Evolutionary conservation across 2,329 filamentous ascomycete species (phyloP).

Genomic region (Fusarium sarcochroum): DNA sequence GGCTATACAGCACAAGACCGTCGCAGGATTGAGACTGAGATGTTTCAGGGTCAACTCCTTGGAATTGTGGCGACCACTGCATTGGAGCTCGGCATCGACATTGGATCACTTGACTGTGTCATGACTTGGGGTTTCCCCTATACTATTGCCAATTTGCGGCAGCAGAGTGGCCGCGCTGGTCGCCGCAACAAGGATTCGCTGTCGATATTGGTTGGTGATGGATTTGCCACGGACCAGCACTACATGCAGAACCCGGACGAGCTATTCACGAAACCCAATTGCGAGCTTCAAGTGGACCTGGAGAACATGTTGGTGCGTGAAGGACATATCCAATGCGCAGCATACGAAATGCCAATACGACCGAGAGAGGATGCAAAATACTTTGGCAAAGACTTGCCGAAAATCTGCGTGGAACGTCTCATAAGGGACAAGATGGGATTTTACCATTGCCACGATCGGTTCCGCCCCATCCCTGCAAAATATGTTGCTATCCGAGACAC

Average conservation of each 20-base stretch:
- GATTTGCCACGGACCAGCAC: constrained; percentile 91
- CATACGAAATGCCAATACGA: constrained; percentile 93
- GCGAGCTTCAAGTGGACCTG: constrained; percentile 91
- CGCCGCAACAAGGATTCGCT: constrained; percentile 93
- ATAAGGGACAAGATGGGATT: constrained; percentile 82
- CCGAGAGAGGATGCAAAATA: constrained; percentile 81
- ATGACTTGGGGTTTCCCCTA: constrained; percentile 96
- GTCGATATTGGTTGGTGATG: constrained; percentile 89
- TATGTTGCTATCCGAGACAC: constrained; percentile 92
- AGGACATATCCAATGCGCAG: constrained; percentile 95
- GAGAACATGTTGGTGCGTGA: constrained; percentile 91
- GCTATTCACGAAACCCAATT: constrained; percentile 92
- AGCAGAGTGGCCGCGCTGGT: constrained; percentile 94
- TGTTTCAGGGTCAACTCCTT: constrained; percentile 95
- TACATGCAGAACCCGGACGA: constrained; percentile 98
- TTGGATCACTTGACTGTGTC: constrained; percentile 93
- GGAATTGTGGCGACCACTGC: constrained; percentile 96
- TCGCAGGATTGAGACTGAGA: constrained; percentile 89
- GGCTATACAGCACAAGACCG: constrained; percentile 95
- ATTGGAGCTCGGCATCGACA: constrained; percentile 94
- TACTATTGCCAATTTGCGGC: constrained; percentile 92
- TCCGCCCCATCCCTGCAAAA: constrained; percentile 85
- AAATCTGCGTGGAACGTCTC: constrained; percentile 81
- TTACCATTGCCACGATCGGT: constrained; percentile 91
- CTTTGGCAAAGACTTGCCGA: constrained; percentile 80